Evolutionary conservation across 768 basidiomycete genomes (phyloP).

Genomic region (Grammothele lineata): DNA sequence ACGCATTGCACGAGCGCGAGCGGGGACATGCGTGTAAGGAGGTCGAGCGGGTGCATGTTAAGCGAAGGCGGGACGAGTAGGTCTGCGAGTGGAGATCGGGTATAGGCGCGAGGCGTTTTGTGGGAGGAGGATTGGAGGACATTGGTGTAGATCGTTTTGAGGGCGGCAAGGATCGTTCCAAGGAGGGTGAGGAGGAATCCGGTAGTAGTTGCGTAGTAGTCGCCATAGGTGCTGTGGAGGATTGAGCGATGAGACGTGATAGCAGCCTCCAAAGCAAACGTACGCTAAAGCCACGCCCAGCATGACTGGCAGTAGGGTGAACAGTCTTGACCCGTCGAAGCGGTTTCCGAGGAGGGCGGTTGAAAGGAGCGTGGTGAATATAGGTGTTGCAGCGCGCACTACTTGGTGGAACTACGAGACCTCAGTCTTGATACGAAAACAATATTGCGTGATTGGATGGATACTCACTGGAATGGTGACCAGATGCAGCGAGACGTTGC

Average conservation of each 20-base stretch:
- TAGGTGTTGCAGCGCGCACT: conserved; percentile 85
- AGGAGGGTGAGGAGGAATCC: conserved; percentile 87
- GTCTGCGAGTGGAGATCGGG: conserved; percentile 5
- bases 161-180: conserved; percentile 86
- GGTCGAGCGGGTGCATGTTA: conserved; percentile 71
- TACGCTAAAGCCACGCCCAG: conserved; percentile 90
- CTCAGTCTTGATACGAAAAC: neutral
- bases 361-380: conserved; percentile 86
- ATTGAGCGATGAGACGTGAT: conserved; percentile 1
- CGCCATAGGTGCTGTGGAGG: conserved; percentile 76
- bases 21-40: conserved; percentile 87
- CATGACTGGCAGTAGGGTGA: conserved; percentile 81
- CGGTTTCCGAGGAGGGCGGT: conserved; percentile 58
- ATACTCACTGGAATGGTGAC: conserved; percentile 83
- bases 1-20: conserved; percentile 88
- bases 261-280: conserved; percentile 31
- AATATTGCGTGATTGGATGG: neutral
- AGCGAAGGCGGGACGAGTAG: conserved; percentile 27
- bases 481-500: conserved; percentile 83
- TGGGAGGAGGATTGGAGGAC: conserved; percentile 52
- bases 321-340: conserved; percentile 57
- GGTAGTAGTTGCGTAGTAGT: conserved; percentile 85
- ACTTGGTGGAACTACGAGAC: conserved; percentile 92
- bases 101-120: conserved; percentile 11
- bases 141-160: conserved; percentile 93